Evolutionary conservation across 1,284 basidiomycete species (phyloP).

Genomic region (Puccinia coronata): DNA sequence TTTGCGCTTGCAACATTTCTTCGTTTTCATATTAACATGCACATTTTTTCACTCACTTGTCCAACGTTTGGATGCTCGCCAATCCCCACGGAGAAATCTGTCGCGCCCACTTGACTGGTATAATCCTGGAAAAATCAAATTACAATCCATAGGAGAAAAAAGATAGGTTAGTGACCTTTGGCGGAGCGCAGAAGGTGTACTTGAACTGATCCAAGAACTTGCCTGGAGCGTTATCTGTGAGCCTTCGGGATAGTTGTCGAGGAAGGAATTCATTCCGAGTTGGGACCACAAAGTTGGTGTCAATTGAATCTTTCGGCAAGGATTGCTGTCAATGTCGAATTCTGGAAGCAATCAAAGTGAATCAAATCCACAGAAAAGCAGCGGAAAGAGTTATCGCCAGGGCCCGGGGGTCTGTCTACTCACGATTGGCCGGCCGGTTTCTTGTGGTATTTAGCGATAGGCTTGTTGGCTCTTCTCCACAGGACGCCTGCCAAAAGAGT

Average conservation of each 20-base stretch:
- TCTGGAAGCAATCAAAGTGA: background rate
- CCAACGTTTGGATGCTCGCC: slow-evolving; percentile 48
- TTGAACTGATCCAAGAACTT: background rate
- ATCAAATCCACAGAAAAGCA: background rate
- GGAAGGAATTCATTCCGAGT: slow-evolving; percentile 41
- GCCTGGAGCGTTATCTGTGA: slow-evolving; percentile 33
- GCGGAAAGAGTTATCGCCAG: background rate
- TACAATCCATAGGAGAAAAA: background rate
- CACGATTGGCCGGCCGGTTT: background rate
- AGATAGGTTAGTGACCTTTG: background rate
- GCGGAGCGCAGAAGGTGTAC: background rate
- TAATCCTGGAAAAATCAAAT: slow-evolving; percentile 22
- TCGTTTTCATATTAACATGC: background rate
- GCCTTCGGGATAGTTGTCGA: slow-evolving; percentile 45
- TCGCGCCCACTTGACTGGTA: slow-evolving; percentile 42
- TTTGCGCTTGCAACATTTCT: no score
- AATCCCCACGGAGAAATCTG: slow-evolving; percentile 38
- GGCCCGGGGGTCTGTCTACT: background rate
- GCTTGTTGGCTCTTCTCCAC: background rate
- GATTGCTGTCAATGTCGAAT: slow-evolving; percentile 16
- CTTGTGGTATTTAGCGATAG: background rate
- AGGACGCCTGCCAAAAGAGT: background rate
- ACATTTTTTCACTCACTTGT: slow-evolving; percentile 4
- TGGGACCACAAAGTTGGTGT: slow-evolving; percentile 19
- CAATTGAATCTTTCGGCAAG: slow-evolving; percentile 31